phyloP scores from a whole-genome alignment of 2,329 filamentous ascomycete species.

The Colletotrichum viniferum region DNA sequence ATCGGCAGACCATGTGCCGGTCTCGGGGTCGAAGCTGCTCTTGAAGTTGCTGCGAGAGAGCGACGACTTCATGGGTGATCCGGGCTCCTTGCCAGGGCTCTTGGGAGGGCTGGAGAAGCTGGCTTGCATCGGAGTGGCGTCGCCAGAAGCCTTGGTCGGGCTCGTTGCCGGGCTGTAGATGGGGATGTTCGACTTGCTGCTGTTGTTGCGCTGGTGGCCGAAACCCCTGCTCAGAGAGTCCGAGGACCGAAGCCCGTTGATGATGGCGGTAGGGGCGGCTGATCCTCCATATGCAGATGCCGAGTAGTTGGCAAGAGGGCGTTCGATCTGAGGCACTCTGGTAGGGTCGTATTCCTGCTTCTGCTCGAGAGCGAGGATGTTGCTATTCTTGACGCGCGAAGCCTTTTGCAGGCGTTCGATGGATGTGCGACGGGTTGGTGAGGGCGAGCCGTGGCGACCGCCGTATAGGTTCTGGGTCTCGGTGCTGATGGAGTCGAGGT shows the following conservation, averaged over 20 bases:
- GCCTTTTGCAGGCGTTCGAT: constrained; percentile 95
- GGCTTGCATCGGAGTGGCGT: not conserved
- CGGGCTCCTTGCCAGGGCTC: constrained; percentile 71
- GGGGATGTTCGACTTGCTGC: constrained; percentile 64
- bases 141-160: constrained; percentile 25
- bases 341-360: constrained; percentile 92
- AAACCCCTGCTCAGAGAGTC: constrained; percentile 44
- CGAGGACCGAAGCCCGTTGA: constrained; percentile 57
- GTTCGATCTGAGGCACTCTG: constrained; percentile 77
- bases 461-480: constrained; percentile 76
- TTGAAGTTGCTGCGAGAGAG: constrained; percentile 72
- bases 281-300: constrained; percentile 71
- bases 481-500: constrained; percentile 59
- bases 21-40: constrained; percentile 72
- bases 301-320: constrained; percentile 79
- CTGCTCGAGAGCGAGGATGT: constrained; percentile 91
- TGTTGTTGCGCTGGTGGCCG: constrained; percentile 55
- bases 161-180: constrained; percentile 54
- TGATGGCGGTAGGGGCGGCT: constrained; percentile 34
- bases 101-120: constrained; percentile 33
- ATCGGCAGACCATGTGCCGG: constrained; percentile 71
- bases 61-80: constrained; percentile 88
- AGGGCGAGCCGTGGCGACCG: constrained; percentile 64
- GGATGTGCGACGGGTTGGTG: constrained; percentile 81
- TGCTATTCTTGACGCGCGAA: constrained; percentile 97